phyloP scores from a whole-genome alignment of 2,329 filamentous ascomycete genomes.

The Colletotrichum euphorbiae region DNA sequence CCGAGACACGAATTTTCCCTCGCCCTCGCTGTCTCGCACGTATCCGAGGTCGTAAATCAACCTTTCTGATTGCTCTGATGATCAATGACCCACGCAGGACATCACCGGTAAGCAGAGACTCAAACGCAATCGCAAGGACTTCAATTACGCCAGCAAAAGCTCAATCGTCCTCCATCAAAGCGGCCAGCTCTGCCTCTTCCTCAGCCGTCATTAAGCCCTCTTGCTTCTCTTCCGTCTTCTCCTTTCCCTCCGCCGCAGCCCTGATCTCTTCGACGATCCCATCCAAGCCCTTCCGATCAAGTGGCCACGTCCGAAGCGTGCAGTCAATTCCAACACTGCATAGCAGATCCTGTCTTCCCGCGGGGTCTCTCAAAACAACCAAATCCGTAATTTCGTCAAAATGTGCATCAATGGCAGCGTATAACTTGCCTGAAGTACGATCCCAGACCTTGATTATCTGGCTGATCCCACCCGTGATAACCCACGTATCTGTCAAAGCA shows the following conservation, averaged over 20 bases:
- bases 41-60: not conserved
- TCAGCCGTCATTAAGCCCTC: constrained; percentile 80
- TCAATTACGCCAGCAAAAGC: not conserved
- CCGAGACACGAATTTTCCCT: not conserved
- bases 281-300: constrained; percentile 71
- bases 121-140: not conserved
- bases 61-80: not conserved
- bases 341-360: constrained; percentile 59
- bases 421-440: constrained; percentile 75
- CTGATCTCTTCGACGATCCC: constrained; percentile 58
- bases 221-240: constrained; percentile 55
- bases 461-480: constrained; percentile 89
- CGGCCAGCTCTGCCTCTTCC: constrained; percentile 92
- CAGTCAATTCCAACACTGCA: constrained; percentile 91
- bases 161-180: constrained; percentile 83
- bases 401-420: constrained; percentile 83
- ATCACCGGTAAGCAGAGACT: not conserved
- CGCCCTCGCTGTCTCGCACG: not conserved
- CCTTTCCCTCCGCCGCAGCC: constrained; percentile 56
- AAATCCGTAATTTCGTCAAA: constrained; percentile 93
- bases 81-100: not conserved
- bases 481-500: constrained; percentile 79
- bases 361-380: constrained; percentile 64
- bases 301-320: constrained; percentile 86
- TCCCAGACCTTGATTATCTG: constrained; percentile 96